Conservation (phyloP, 2,329 filamentous ascomycete species). For the Elsinoe australis region DNA sequence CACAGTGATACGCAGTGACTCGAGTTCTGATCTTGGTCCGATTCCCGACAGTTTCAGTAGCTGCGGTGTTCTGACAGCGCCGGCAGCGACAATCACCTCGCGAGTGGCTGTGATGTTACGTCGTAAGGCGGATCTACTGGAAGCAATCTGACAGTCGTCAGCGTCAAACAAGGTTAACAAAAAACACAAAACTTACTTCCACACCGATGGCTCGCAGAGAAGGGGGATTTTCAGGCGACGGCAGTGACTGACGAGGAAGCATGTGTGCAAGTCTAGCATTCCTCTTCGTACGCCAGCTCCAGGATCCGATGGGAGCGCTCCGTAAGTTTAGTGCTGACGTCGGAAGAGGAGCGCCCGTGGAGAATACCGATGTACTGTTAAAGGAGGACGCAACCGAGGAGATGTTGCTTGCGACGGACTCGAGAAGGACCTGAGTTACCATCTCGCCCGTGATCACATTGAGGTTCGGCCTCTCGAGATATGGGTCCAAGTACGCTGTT, state of each 20-base stretch:
- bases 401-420: constrained; percentile 20
- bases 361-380: no score
- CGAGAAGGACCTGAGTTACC: constrained; percentile 31
- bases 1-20: constrained; percentile 40
- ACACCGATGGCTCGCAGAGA: constrained; percentile 17
- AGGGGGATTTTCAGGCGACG: background rate
- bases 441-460: constrained; percentile 32
- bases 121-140: constrained; percentile 20
- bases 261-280: background rate
- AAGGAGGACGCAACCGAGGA: background rate
- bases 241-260: background rate
- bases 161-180: background rate
- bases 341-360: no score
- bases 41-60: constrained; percentile 43
- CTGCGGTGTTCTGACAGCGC: constrained; percentile 28
- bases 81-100: constrained; percentile 28
- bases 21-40: constrained; percentile 47
- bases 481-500: constrained; percentile 34
- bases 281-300: background rate
- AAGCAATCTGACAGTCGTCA: constrained; percentile 22
- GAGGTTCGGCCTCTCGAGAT: constrained; percentile 30
- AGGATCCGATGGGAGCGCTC: background rate
- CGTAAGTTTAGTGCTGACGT: no score
- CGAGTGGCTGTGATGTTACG: constrained; percentile 23
- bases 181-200: constrained; percentile 14